These are phyloP conservation scores for Chytriomyces confervae DNA, from an alignment of 192 early-diverging fungal genomes.

Conservation along the genomic window DNA sequence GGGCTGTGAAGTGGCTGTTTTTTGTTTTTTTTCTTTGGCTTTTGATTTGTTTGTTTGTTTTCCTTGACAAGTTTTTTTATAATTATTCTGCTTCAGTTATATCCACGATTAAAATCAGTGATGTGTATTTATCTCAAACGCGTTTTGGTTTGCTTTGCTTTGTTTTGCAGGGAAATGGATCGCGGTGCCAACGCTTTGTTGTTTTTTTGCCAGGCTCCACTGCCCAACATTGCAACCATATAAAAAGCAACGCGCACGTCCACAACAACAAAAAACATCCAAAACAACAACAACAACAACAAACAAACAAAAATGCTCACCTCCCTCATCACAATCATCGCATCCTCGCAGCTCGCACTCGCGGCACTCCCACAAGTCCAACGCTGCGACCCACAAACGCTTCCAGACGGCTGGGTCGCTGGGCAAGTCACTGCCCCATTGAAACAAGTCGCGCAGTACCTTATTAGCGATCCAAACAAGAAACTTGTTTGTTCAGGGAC, in stretches of 20 bases:
- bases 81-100: background rate
- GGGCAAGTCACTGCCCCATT: constrained; percentile 2
- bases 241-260: background rate
- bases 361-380: background rate
- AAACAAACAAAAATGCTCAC: background rate
- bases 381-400: constrained; percentile 5
- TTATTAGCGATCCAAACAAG: background rate
- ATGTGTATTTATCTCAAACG: too few relatives aligned
- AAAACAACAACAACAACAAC: background rate
- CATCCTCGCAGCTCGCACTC: background rate
- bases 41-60: too few relatives aligned
- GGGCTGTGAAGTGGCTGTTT: too few relatives aligned
- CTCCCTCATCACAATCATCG: background rate
- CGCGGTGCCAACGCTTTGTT: too few relatives aligned
- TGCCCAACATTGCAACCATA: too few relatives aligned
- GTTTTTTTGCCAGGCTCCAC: background rate
- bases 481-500: constrained; percentile 7
- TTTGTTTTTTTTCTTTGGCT: too few relatives aligned
- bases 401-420: constrained; percentile 15
- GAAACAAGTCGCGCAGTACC: constrained; percentile 1
- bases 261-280: background rate
- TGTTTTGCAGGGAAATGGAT: too few relatives aligned
- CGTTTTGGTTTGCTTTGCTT: too few relatives aligned
- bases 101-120: background rate
- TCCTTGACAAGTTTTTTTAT: too few relatives aligned